Evolutionary conservation across 192 early-diverging fungal genomes (phyloP).

Genomic region (Coemansia aciculifera): DNA sequence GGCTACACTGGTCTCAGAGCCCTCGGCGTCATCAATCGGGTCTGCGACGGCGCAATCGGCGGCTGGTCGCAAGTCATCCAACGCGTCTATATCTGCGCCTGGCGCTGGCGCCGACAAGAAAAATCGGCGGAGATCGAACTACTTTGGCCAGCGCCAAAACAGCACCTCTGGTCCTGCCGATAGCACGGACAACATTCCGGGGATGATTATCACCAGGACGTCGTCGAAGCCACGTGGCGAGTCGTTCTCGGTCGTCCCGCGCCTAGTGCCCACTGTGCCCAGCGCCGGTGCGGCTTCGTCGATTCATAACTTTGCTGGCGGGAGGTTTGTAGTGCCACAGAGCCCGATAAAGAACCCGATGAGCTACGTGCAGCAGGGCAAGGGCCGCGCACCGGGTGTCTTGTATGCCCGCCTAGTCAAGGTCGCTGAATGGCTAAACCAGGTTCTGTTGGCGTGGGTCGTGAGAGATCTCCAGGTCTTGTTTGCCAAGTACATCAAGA

Average conservation of each 20-base stretch:
- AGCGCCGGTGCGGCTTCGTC: neutral
- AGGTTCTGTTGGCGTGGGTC: constrained; percentile 54
- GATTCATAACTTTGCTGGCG: neutral
- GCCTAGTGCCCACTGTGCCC: constrained; percentile 24
- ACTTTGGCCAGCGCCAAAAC: constrained; percentile 51
- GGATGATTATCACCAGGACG: neutral
- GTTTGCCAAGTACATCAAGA: constrained; percentile 56
- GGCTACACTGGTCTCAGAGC: constrained; percentile 33
- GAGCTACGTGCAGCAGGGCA: constrained; percentile 46
- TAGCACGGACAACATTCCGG: constrained; percentile 21
- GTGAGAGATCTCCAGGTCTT: constrained; percentile 54
- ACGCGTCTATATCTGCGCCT: constrained; percentile 33
- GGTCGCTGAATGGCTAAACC: constrained; percentile 52
- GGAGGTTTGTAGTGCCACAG: constrained; percentile 45
- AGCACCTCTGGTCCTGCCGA: constrained; percentile 19
- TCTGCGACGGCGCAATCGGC: constrained; percentile 20
- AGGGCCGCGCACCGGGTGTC: constrained; percentile 47
- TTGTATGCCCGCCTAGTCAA: constrained; percentile 52
- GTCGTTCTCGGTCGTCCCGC: constrained; percentile 42
- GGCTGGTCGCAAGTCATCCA: constrained; percentile 43
- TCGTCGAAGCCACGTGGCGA: constrained; percentile 35
- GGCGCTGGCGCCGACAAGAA: constrained; percentile 34
- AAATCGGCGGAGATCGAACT: constrained; percentile 49
- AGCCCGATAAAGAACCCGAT: constrained; percentile 51
- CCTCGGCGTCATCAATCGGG: constrained; percentile 36